These are phyloP conservation scores for Prunus padus DNA, from an alignment of 306 rosid genomes.

Conservation along the genomic window DNA sequence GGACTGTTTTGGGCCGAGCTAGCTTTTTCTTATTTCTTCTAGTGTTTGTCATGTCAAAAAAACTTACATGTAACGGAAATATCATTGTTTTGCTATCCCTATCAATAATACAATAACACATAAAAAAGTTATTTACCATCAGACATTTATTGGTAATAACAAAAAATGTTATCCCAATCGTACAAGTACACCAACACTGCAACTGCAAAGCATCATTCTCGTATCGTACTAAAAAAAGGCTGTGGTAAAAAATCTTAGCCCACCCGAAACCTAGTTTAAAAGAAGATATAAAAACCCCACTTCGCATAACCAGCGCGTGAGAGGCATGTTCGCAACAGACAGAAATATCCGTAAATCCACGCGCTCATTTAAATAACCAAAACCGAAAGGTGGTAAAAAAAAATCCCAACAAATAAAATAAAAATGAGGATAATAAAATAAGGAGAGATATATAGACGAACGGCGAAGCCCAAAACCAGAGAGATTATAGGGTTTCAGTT, in stretches of 20 bases:
- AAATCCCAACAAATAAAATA: too few species aligned
- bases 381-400: neutral
- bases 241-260: neutral
- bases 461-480: slow-evolving; percentile 26
- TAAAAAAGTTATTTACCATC: too few species aligned
- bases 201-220: neutral
- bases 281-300: neutral
- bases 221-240: neutral
- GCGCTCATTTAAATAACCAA: slow-evolving; percentile 14
- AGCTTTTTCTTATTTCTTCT: too few species aligned
- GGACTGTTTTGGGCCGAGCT: too few species aligned
- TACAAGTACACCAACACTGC: neutral
- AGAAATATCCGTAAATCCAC: slow-evolving; percentile 3
- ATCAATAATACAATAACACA: too few species aligned
- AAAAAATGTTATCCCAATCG: too few species aligned
- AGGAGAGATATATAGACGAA: neutral
- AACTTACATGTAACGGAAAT: too few species aligned
- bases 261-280: neutral
- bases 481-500: slow-evolving; percentile 42
- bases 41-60: too few species aligned
- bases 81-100: too few species aligned
- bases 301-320: slow-evolving; percentile 22
- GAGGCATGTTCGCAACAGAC: neutral
- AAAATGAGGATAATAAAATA: neutral
- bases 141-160: too few species aligned